Percentiles rank a stretch among this genome's conserved stretches.
phyloP scores from a whole-genome alignment of 768 basidiomycete species.

The Cubamyces sp. region DNA sequence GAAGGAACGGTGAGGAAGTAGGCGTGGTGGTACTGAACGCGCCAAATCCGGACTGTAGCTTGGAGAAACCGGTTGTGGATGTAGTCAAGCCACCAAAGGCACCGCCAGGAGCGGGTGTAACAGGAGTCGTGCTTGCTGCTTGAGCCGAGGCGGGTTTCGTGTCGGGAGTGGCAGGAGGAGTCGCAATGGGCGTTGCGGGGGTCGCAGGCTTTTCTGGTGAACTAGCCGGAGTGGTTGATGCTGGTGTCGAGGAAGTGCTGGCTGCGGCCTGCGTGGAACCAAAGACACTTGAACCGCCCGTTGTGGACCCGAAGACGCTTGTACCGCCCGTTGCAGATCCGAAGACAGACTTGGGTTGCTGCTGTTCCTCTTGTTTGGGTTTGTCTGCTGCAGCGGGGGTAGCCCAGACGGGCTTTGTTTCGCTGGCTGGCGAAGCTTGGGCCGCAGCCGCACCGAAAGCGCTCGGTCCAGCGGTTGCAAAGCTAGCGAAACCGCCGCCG shows the following conservation, averaged over 20 bases:
- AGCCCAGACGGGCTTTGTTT: constrained; percentile 15
- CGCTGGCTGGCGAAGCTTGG: not conserved
- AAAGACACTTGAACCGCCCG: not conserved
- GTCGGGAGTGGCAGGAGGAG: constrained; percentile 1
- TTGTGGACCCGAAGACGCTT: not conserved
- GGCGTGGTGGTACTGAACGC: constrained; percentile 19
- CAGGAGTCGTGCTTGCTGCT: not conserved
- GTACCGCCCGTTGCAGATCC: not conserved
- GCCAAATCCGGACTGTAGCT: constrained; percentile 25
- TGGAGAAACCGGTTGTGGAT: constrained; percentile 23
- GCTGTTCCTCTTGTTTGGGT: not conserved
- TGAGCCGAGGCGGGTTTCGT: not conserved
- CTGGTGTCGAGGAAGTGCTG: not conserved
- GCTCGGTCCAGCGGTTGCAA: constrained; percentile 11
- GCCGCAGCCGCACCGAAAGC: constrained; percentile 6
- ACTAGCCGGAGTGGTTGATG: not conserved
- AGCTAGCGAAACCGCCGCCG: constrained; percentile 14
- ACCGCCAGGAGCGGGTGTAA: constrained; percentile 9
- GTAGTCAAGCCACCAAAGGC: constrained; percentile 26
- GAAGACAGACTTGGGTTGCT: constrained; percentile 5
- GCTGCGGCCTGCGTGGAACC: not conserved
- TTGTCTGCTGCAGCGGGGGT: constrained; percentile 5
- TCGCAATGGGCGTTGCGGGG: not conserved
- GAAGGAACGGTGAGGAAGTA: constrained; percentile 15
- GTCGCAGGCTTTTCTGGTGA: constrained; percentile 12